phyloP scores from a whole-genome alignment of 805 yeast species.

The Grigorovia humatica region DNA sequence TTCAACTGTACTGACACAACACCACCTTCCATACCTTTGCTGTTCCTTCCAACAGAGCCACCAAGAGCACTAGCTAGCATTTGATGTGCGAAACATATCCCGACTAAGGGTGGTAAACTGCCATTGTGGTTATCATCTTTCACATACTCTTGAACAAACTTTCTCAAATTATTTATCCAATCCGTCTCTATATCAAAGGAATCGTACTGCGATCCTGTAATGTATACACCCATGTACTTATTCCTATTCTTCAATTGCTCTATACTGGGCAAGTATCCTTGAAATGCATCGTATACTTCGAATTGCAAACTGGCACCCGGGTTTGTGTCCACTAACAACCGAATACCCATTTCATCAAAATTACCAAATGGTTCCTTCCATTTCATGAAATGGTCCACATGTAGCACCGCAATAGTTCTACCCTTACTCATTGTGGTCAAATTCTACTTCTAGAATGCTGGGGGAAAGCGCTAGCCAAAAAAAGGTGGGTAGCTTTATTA shows the following conservation, averaged over 20 bases:
- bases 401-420: conserved; percentile 19
- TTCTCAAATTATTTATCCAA: conserved; percentile 35
- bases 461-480: no score
- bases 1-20: conserved; percentile 40
- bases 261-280: conserved; percentile 19
- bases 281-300: conserved; percentile 10
- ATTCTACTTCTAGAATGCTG: no score
- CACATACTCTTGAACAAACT: conserved; percentile 22
- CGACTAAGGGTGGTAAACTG: conserved; percentile 40
- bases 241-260: conserved; percentile 8
- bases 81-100: conserved; percentile 87
- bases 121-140: conserved; percentile 7
- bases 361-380: conserved; percentile 19
- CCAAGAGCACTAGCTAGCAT: conserved; percentile 59
- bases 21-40: conserved; percentile 68
- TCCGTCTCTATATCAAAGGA: conserved; percentile 30
- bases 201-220: conserved; percentile 42
- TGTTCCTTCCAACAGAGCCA: conserved; percentile 44
- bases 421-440: not conserved
- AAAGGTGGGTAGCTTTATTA: no score
- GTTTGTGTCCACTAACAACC: conserved; percentile 11
- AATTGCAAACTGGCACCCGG: conserved; percentile 10
- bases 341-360: conserved; percentile 20
- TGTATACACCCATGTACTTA: conserved; percentile 29
- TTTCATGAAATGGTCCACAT: conserved; percentile 17